Percentiles rank a stretch among this genome's conserved stretches.
These are phyloP conservation scores for Coccomyxa sp. DNA, from an alignment of 139 green algal genomes.

Conservation along the genomic window DNA sequence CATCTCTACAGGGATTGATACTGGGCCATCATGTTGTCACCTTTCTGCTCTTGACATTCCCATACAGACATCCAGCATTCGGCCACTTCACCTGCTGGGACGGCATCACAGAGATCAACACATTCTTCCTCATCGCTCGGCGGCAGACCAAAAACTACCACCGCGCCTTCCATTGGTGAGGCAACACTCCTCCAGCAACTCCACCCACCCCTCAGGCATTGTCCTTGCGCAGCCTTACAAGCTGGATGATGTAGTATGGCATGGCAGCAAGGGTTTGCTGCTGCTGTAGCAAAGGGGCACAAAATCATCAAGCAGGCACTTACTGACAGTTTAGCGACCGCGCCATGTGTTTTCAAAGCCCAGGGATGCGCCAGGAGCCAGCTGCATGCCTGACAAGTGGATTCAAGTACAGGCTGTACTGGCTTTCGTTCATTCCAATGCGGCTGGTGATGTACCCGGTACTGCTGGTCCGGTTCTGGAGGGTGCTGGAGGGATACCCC, in stretches of 20 bases:
- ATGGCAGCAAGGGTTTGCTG: too few relatives aligned
- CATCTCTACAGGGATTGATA: conserved; percentile 35
- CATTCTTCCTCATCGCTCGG: conserved; percentile 51
- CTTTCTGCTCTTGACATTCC: conserved; percentile 30
- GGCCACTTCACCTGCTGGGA: conserved; percentile 33
- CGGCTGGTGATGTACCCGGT: conserved; percentile 37
- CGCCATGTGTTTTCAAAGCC: too few relatives aligned
- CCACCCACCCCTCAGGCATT: background rate
- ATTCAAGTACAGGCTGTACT: conserved; percentile 27
- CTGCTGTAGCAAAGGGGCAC: too few relatives aligned
- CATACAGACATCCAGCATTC: conserved; percentile 24
- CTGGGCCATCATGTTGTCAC: conserved; percentile 42
- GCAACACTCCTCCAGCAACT: background rate
- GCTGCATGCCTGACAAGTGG: background rate
- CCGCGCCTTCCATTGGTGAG: conserved; percentile 7
- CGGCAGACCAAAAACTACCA: conserved; percentile 23
- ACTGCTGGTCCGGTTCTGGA: conserved; percentile 24
- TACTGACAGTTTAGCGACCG: too few relatives aligned
- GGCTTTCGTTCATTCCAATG: conserved; percentile 38
- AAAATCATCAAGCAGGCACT: too few relatives aligned
- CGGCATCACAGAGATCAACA: conserved; percentile 47
- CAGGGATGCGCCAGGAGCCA: too few relatives aligned
- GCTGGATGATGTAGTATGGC: background rate
- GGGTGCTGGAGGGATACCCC: background rate
- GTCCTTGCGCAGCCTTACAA: background rate